A percentile compares a stretch with the other conserved stretches of the same genome.
Conservation (phyloP, 225 moss, liverwort and hornwort species). For the Pleurozium schreberi region DNA sequence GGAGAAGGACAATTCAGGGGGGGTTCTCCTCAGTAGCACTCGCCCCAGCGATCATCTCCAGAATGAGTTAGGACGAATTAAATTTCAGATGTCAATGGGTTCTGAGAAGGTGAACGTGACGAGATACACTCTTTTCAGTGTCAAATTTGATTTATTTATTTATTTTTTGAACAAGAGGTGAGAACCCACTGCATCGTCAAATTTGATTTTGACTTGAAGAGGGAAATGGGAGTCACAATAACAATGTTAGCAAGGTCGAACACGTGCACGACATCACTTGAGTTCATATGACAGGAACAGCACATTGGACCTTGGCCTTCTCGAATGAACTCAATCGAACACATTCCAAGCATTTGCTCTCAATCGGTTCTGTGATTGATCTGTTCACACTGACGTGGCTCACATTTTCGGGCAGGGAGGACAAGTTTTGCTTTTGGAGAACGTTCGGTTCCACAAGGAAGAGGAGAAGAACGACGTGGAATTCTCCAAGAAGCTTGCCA, state of each 20-base stretch:
- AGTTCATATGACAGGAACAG: not conserved
- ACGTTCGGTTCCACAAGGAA: slow-evolving; percentile 92
- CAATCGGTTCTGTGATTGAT: not conserved
- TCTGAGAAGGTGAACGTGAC: not conserved
- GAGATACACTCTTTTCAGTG: not conserved
- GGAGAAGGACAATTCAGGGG: not conserved
- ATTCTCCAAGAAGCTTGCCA: slow-evolving; percentile 70
- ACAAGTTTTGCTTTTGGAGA: slow-evolving; percentile 70
- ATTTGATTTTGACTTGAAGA: not conserved
- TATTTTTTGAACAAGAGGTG: no score
- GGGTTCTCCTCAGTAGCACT: not conserved
- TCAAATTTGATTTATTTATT: not conserved
- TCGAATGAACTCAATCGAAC: not conserved
- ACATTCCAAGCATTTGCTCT: not conserved
- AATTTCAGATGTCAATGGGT: not conserved
- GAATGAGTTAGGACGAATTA: not conserved
- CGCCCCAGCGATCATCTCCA: not conserved
- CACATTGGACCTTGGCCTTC: not conserved
- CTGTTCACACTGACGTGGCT: not conserved
- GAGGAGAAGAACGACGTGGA: slow-evolving; percentile 83
- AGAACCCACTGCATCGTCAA: no score
- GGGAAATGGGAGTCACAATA: not conserved
- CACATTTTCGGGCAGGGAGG: slow-evolving; percentile 28
- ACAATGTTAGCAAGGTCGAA: not conserved
- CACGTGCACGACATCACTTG: not conserved